These are phyloP conservation scores for Yamadazyma diddensiae DNA, from an alignment of 1,139 yeast genomes.

Conservation along the genomic window DNA sequence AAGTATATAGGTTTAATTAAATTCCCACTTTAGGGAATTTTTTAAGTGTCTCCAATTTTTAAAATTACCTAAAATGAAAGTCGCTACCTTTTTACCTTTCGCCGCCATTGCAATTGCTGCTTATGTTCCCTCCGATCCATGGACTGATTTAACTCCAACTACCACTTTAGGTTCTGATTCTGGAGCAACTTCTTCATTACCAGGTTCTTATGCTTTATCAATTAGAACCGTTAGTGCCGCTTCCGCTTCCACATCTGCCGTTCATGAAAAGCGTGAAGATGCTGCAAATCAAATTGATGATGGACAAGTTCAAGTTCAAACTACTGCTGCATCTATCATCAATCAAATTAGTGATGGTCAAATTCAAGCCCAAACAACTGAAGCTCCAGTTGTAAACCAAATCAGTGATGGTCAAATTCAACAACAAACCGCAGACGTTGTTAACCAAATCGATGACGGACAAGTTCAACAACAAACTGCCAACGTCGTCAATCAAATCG, in stretches of 20 bases:
- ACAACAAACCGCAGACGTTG: slow-evolving; percentile 34
- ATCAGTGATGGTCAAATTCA: slow-evolving; percentile 42
- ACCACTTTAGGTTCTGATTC: slow-evolving; percentile 27
- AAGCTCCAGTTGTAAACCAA: slow-evolving; percentile 31
- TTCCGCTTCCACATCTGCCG: slow-evolving; percentile 19
- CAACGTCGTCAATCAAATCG: slow-evolving; percentile 35
- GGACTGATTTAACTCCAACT: slow-evolving; percentile 31
- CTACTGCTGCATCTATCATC: slow-evolving; percentile 28
- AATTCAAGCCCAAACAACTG: slow-evolving; percentile 34
- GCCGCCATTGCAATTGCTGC: slow-evolving; percentile 19
- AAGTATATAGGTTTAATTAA: slow-evolving; percentile 4
- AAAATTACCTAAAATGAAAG: slow-evolving; percentile 10
- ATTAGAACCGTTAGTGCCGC: slow-evolving; percentile 20
- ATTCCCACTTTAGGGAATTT: slow-evolving; percentile 10
- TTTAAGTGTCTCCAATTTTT: not conserved
- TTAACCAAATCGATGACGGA: slow-evolving; percentile 35
- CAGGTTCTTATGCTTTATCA: slow-evolving; percentile 18
- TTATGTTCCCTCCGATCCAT: slow-evolving; percentile 18
- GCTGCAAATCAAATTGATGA: slow-evolving; percentile 30
- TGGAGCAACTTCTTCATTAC: slow-evolving; percentile 17
- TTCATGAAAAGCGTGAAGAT: slow-evolving; percentile 15
- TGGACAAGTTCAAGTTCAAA: slow-evolving; percentile 41
- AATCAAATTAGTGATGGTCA: slow-evolving; percentile 45
- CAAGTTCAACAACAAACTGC: slow-evolving; percentile 36
- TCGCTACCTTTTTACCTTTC: slow-evolving; percentile 8